phyloP scores from a whole-genome alignment of 2,329 filamentous ascomycete species.

The Cordyceps pruinosa region DNA sequence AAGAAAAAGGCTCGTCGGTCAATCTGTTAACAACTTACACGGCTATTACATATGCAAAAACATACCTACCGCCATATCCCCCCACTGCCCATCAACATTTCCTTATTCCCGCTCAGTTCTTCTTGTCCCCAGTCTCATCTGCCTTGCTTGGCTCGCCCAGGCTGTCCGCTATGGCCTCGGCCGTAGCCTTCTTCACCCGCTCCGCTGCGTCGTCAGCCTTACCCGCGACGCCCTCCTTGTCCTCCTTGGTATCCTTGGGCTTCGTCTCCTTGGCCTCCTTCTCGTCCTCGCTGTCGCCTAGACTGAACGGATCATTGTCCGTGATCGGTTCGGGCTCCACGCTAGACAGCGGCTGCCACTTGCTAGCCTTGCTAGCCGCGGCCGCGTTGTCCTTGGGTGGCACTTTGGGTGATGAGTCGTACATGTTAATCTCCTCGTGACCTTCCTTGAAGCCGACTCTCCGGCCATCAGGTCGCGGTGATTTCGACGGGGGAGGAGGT shows the following conservation, averaged over 20 bases:
- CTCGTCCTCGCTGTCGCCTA: slow-evolving; percentile 94
- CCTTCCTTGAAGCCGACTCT: slow-evolving; percentile 53
- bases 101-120: slow-evolving; percentile 17
- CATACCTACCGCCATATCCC: neutral
- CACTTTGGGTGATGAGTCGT: slow-evolving; percentile 55
- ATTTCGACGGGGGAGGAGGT: slow-evolving; percentile 48
- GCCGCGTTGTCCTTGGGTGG: slow-evolving; percentile 44
- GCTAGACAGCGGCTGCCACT: slow-evolving; percentile 90
- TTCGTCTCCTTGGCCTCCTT: slow-evolving; percentile 51
- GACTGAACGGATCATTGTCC: slow-evolving; percentile 92
- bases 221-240: slow-evolving; percentile 49
- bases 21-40: slow-evolving; percentile 9
- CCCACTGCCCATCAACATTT: neutral
- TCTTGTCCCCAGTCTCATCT: slow-evolving; percentile 25
- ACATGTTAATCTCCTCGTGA: slow-evolving; percentile 74
- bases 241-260: slow-evolving; percentile 44
- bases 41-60: slow-evolving; percentile 11
- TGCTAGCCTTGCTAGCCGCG: slow-evolving; percentile 64
- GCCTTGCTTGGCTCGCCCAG: slow-evolving; percentile 37
- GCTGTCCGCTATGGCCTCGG: slow-evolving; percentile 52
- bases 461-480: slow-evolving; percentile 44
- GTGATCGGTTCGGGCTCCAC: slow-evolving; percentile 74
- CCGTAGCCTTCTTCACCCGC: slow-evolving; percentile 58
- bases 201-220: slow-evolving; percentile 50
- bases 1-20: neutral